These are phyloP conservation scores for Neurospora discreta DNA, from an alignment of 495 filamentous ascomycete genomes.

Conservation along the genomic window DNA sequence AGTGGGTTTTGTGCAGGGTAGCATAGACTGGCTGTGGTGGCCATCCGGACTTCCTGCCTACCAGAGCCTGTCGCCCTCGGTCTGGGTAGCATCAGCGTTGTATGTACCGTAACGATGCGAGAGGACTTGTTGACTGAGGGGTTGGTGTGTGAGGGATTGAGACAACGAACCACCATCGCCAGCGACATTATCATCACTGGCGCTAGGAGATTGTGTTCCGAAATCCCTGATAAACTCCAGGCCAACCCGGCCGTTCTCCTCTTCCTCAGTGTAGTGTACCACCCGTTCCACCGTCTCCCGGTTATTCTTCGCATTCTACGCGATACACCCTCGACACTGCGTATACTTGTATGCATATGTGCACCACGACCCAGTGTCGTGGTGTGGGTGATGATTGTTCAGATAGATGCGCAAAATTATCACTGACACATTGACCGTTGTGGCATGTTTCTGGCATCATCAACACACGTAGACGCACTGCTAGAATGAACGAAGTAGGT, in stretches of 20 bases:
- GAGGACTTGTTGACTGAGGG: neutral
- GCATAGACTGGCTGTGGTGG: neutral
- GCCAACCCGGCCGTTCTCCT: slow-evolving; percentile 4
- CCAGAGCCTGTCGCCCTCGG: neutral
- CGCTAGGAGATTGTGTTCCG: slow-evolving; percentile 2
- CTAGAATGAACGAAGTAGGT: neutral
- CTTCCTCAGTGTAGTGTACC: neutral
- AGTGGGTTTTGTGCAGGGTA: neutral
- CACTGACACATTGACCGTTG: neutral
- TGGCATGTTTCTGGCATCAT: neutral
- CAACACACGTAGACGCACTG: neutral
- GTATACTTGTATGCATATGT: neutral
- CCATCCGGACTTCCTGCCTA: neutral
- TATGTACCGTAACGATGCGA: neutral
- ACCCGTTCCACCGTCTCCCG: neutral
- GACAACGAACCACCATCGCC: neutral
- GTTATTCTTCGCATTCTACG: slow-evolving; percentile 15
- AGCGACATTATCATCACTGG: slow-evolving; percentile 4
- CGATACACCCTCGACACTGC: neutral
- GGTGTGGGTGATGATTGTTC: neutral
- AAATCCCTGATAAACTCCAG: slow-evolving; percentile 12
- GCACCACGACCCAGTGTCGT: neutral
- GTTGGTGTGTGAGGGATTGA: neutral
- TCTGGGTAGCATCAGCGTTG: neutral
- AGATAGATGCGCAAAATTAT: neutral